Conservation (phyloP, 148 eudicot genomes). For the Fagopyrum tataricum region DNA sequence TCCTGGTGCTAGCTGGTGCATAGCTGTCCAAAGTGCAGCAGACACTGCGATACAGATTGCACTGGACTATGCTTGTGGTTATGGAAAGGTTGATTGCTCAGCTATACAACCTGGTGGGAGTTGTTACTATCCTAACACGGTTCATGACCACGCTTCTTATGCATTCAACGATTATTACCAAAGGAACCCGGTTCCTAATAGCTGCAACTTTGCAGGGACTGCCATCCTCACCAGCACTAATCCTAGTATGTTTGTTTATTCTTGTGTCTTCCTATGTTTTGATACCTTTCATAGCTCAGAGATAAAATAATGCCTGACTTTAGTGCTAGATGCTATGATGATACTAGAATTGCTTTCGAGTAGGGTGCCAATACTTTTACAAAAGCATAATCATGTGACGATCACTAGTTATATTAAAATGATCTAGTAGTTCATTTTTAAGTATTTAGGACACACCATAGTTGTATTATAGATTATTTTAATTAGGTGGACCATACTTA, state of each 20-base stretch:
- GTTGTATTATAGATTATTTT: no score
- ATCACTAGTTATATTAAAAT: not conserved
- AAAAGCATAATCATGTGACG: not conserved
- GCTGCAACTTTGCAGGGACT: conserved; percentile 65
- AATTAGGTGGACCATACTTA: no score
- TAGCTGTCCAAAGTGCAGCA: conserved; percentile 46
- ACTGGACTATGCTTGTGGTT: conserved; percentile 62
- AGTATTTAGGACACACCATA: no score
- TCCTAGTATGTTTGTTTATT: conserved; percentile 57
- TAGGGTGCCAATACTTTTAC: not conserved
- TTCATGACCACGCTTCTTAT: conserved; percentile 49
- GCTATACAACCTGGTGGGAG: conserved; percentile 41
- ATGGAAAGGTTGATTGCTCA: conserved; percentile 48
- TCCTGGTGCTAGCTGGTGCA: conserved; percentile 49
- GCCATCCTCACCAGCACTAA: conserved; percentile 70
- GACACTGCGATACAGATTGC: conserved; percentile 42
- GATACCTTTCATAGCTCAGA: not conserved
- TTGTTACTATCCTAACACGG: conserved; percentile 47
- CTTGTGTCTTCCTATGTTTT: not conserved
- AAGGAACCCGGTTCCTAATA: conserved; percentile 60
- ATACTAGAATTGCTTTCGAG: not conserved
- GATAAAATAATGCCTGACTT: not conserved
- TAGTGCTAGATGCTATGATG: not conserved
- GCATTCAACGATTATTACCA: conserved; percentile 69
- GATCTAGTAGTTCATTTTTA: no score